These are phyloP conservation scores for Striga hermonthica DNA, from an alignment of 305 asterid genomes.

Conservation along the genomic window DNA sequence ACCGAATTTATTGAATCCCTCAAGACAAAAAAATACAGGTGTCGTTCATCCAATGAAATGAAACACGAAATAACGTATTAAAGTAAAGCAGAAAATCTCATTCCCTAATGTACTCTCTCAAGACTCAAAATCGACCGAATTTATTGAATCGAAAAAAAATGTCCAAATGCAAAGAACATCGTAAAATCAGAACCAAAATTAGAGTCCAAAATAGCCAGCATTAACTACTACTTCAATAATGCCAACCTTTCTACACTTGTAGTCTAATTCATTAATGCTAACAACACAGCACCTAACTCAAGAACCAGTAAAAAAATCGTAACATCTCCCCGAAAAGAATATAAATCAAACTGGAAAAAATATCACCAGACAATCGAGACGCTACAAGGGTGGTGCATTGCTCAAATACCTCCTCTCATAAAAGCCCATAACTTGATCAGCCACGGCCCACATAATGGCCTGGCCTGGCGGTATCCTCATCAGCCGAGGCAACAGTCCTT, in stretches of 20 bases:
- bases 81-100: no score
- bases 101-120: no score
- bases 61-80: no score
- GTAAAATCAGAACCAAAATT: not conserved
- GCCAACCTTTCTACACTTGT: not conserved
- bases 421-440: slow-evolving; percentile 84
- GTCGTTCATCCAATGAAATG: no score
- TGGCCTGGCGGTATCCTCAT: slow-evolving; percentile 99
- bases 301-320: no score
- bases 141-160: no score
- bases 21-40: no score
- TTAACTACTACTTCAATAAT: slow-evolving; percentile 1
- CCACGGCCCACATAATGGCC: slow-evolving; percentile 96
- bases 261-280: no score
- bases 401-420: slow-evolving; percentile 64
- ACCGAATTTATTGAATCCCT: no score
- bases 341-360: not conserved
- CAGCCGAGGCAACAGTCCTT: slow-evolving; percentile 78
- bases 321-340: no score
- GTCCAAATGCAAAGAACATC: not conserved
- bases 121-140: no score
- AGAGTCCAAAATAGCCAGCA: not conserved
- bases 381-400: slow-evolving; percentile 32
- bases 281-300: no score
- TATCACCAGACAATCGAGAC: not conserved